A percentile compares a stretch with the other conserved stretches of the same genome.
These are phyloP conservation scores for Cladorrhinum sp. DNA, from an alignment of 2,329 filamentous ascomycete genomes.

Conservation along the genomic window DNA sequence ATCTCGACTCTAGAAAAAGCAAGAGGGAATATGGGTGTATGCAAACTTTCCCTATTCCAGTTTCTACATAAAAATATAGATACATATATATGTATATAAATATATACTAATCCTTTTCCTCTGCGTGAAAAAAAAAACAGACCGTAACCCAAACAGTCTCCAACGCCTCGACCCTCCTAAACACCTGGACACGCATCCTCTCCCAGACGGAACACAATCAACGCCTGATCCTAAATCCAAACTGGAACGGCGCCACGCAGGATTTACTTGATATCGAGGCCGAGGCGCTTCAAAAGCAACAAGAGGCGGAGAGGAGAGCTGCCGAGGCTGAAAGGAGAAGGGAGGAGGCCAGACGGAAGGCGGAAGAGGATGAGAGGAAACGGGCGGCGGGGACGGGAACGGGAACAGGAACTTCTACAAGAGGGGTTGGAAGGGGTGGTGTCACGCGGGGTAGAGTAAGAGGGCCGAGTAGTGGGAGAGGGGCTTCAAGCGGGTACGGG, in stretches of 20 bases:
- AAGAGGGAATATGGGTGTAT: slow-evolving; percentile 73
- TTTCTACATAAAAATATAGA: too few species aligned
- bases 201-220: slow-evolving; percentile 98
- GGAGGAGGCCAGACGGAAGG: slow-evolving; percentile 56
- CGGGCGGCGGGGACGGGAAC: slow-evolving; percentile 38
- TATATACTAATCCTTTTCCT: too few species aligned
- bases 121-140: too few species aligned
- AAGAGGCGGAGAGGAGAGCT: slow-evolving; percentile 43
- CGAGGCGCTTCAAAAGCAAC: slow-evolving; percentile 68
- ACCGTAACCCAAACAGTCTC: slow-evolving; percentile 82
- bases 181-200: slow-evolving; percentile 93
- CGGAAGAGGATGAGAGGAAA: slow-evolving; percentile 58
- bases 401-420: slow-evolving; percentile 22
- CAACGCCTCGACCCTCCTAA: slow-evolving; percentile 83
- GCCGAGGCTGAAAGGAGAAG: slow-evolving; percentile 67
- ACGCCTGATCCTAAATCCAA: slow-evolving; percentile 79
- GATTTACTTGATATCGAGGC: slow-evolving; percentile 85
- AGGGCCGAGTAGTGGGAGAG: slow-evolving; percentile 15
- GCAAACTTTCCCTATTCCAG: too few species aligned
- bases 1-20: slow-evolving; percentile 69
- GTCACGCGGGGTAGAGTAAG: slow-evolving; percentile 23
- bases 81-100: too few species aligned
- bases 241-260: slow-evolving; percentile 84
- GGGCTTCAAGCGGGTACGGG: slow-evolving; percentile 19
- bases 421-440: slow-evolving; percentile 15